phyloP scores from a whole-genome alignment of 345 rosid genomes.

The Aquilaria malaccensis region DNA sequence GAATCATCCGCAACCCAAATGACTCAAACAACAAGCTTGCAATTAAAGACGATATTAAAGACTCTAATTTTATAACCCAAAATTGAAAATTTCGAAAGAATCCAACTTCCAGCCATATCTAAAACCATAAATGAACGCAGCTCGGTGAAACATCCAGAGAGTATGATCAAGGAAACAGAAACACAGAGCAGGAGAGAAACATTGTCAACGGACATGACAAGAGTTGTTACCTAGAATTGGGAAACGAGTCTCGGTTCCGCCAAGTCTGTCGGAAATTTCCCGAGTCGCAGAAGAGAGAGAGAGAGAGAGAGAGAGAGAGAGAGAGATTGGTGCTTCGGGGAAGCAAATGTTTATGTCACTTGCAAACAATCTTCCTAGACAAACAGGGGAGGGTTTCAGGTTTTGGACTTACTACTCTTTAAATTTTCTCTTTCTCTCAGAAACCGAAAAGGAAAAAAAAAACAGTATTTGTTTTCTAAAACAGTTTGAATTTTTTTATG shows the following conservation, averaged over 20 bases:
- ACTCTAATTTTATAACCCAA: no score
- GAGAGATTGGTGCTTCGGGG: slow-evolving; percentile 6
- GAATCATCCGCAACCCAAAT: no score
- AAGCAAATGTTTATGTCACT: slow-evolving; percentile 13
- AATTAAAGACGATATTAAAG: no score
- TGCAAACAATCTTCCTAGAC: not conserved
- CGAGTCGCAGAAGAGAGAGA: slow-evolving; percentile 8
- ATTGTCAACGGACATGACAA: not conserved
- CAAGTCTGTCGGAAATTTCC: slow-evolving; percentile 11
- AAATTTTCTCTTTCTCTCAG: no score
- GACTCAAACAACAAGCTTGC: no score
- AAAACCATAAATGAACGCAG: slow-evolving; percentile 12
- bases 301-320: slow-evolving; percentile 4
- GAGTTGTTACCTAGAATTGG: slow-evolving; percentile 1
- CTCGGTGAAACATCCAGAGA: not conserved
- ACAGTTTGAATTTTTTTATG: no score
- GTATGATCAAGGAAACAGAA: not conserved
- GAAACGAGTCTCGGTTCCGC: slow-evolving; percentile 1
- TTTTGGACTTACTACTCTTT: slow-evolving; percentile 1
- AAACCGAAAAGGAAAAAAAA: not conserved
- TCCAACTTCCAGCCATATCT: not conserved
- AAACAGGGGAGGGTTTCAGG: slow-evolving; percentile 7
- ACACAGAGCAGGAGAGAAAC: not conserved
- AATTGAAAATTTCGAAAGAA: no score
- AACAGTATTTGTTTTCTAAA: no score